These are phyloP conservation scores for Lactarius sanguifluus DNA, from an alignment of 768 basidiomycete genomes.

Conservation along the genomic window DNA sequence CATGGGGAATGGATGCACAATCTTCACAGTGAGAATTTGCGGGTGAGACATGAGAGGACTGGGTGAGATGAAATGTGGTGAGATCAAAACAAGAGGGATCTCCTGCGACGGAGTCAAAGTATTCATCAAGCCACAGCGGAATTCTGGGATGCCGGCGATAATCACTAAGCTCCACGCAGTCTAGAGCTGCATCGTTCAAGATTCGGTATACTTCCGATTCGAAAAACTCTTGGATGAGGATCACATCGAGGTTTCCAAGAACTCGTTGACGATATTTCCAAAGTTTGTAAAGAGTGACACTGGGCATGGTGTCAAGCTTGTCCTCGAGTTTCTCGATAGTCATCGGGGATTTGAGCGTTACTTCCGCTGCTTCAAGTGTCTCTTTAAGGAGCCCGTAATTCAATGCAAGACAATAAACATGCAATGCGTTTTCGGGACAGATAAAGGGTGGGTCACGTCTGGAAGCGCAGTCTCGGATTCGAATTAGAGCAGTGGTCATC, in stretches of 20 bases:
- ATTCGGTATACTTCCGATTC: not conserved
- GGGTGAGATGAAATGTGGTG: not conserved
- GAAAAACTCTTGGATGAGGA: no score
- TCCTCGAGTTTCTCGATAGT: not conserved
- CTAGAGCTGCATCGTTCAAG: not conserved
- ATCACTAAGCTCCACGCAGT: no score
- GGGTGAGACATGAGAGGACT: not conserved
- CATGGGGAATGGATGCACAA: not conserved
- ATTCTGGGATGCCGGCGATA: no score
- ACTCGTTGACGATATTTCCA: not conserved
- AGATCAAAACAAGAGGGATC: not conserved
- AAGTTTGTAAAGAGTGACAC: not conserved
- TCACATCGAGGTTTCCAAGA: no score
- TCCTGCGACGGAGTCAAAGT: no score
- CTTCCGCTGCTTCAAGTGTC: not conserved
- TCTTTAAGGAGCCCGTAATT: not conserved
- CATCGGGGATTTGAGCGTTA: not conserved
- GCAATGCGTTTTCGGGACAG: not conserved
- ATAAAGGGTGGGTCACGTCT: no score
- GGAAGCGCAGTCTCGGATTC: no score
- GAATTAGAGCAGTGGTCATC: no score
- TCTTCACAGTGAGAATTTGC: not conserved
- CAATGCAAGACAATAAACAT: not conserved
- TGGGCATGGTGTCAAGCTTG: not conserved
- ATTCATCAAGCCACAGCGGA: not conserved